Conservation (phyloP, 768 basidiomycete species). For the Auriculariales sp. region DNA sequence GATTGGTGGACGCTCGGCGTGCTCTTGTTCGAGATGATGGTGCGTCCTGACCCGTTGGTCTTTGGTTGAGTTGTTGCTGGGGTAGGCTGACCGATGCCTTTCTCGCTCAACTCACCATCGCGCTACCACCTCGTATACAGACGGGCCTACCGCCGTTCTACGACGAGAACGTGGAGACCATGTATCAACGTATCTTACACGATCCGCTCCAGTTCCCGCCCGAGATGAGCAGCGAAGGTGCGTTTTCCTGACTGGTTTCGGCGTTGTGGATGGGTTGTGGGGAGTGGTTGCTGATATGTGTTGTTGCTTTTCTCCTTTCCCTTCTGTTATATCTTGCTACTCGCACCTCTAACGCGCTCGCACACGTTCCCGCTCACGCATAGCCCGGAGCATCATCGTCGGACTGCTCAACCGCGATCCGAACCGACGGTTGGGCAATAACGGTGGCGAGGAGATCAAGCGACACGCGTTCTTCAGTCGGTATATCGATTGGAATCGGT, state of each 20-base stretch:
- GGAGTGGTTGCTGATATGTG: too few relatives aligned
- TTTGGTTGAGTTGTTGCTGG: too few relatives aligned
- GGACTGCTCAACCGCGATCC: slow-evolving; percentile 86
- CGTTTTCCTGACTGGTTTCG: too few relatives aligned
- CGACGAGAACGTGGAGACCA: slow-evolving; percentile 95
- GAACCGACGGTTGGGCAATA: slow-evolving; percentile 65
- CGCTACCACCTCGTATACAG: slow-evolving; percentile 22
- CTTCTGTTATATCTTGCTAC: too few relatives aligned
- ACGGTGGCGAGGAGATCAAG: slow-evolving; percentile 94
- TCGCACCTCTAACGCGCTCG: too few relatives aligned
- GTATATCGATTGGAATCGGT: slow-evolving; percentile 79
- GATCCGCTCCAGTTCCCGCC: slow-evolving; percentile 87
- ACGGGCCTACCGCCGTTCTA: slow-evolving; percentile 97
- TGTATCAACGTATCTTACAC: slow-evolving; percentile 90
- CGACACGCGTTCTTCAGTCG: slow-evolving; percentile 88
- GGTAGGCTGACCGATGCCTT: not conserved
- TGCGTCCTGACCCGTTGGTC: slow-evolving; percentile 14
- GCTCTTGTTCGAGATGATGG: slow-evolving; percentile 94
- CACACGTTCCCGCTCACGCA: too few relatives aligned
- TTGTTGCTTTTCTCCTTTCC: too few relatives aligned
- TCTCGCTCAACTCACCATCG: slow-evolving; percentile 10
- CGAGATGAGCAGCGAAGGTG: slow-evolving; percentile 76
- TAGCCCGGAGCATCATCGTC: slow-evolving; percentile 79
- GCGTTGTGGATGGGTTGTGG: too few relatives aligned
- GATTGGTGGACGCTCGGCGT: slow-evolving; percentile 99